A percentile compares a stretch with the other conserved stretches of the same genome.
Conservation (phyloP, 805 yeast species). For the Yamadazyma tumulicola region DNA sequence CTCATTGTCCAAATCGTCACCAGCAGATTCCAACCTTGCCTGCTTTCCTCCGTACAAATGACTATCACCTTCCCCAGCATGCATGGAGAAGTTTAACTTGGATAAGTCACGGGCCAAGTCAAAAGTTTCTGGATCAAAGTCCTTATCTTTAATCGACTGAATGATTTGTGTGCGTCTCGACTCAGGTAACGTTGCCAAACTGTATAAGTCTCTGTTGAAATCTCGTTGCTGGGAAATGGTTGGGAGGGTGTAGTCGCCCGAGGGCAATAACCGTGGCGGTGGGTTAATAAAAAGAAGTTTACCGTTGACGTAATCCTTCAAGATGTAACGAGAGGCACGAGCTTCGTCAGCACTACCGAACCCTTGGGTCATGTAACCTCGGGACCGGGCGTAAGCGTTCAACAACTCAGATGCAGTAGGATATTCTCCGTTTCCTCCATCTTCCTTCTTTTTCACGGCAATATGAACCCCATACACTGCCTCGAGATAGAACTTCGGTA, state of each 20-base stretch:
- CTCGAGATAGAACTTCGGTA: slow-evolving; percentile 86
- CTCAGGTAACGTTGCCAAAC: slow-evolving; percentile 62
- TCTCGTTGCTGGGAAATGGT: slow-evolving; percentile 36
- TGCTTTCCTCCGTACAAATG: slow-evolving; percentile 75
- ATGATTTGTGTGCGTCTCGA: slow-evolving; percentile 69
- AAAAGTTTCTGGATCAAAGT: slow-evolving; percentile 47
- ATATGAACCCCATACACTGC: slow-evolving; percentile 92
- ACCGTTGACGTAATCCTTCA: slow-evolving; percentile 94
- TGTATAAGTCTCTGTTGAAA: slow-evolving; percentile 76
- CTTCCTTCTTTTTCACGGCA: slow-evolving; percentile 67
- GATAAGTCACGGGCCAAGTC: slow-evolving; percentile 68
- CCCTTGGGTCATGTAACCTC: slow-evolving; percentile 97
- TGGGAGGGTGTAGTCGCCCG: slow-evolving; percentile 55
- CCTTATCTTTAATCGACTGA: slow-evolving; percentile 58
- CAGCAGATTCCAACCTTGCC: slow-evolving; percentile 73
- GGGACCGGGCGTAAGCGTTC: slow-evolving; percentile 89
- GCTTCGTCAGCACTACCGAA: slow-evolving; percentile 96
- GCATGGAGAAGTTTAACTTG: slow-evolving; percentile 75
- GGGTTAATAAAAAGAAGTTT: slow-evolving; percentile 81
- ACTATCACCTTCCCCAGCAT: slow-evolving; percentile 41
- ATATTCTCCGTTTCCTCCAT: slow-evolving; percentile 77
- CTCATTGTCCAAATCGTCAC: slow-evolving; percentile 80
- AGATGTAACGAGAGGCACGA: slow-evolving; percentile 85
- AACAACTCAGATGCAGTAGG: slow-evolving; percentile 89
- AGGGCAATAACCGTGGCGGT: slow-evolving; percentile 66